Conservation (phyloP, 148 eudicot genomes). For the Rhododendron kiyosumense region DNA sequence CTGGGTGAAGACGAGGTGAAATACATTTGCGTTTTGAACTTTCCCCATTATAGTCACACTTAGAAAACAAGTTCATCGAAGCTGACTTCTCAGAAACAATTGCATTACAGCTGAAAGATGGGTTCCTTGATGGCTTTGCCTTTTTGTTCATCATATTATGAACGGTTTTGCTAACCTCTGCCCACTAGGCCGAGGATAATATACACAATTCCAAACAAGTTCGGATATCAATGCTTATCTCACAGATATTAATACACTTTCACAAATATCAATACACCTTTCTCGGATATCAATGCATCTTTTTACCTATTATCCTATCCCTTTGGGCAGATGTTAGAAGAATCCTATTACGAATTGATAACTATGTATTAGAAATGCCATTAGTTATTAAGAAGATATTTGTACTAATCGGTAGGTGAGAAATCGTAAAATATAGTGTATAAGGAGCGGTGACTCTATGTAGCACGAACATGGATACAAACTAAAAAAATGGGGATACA, state of each 20-base stretch:
- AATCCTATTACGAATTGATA: neutral
- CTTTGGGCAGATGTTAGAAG: too few species aligned
- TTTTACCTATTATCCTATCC: too few species aligned
- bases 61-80: neutral
- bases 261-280: too few species aligned
- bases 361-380: neutral
- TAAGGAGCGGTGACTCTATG: neutral
- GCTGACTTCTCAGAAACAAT: neutral
- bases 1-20: conserved; percentile 95
- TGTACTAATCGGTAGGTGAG: neutral
- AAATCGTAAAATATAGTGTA: neutral
- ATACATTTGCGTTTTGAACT: neutral
- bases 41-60: neutral
- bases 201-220: too few species aligned
- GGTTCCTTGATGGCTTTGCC: neutral
- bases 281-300: too few species aligned
- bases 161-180: too few species aligned
- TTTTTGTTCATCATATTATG: neutral
- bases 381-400: neutral
- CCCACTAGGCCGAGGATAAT: too few species aligned
- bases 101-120: neutral
- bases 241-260: too few species aligned
- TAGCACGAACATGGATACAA: too few species aligned
- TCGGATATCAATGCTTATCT: too few species aligned
- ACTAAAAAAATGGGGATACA: too few species aligned